Conservation (phyloP, 1,139 yeast genomes). For the Diutina mesorugosa region DNA sequence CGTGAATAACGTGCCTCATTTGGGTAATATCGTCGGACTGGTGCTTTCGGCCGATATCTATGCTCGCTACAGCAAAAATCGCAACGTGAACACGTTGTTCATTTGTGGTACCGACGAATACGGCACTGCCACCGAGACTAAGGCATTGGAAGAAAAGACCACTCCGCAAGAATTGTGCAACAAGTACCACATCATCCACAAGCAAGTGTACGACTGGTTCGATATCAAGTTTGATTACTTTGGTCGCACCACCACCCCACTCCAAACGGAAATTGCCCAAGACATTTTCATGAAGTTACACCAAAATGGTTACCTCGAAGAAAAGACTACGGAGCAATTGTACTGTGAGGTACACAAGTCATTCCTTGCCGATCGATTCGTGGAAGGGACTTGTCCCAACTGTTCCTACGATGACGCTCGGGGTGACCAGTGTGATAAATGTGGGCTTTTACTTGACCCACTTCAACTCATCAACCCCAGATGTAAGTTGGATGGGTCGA, state of each 20-base stretch:
- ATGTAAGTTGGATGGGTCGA: slow-evolving; percentile 79
- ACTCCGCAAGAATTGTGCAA: slow-evolving; percentile 83
- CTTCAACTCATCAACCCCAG: slow-evolving; percentile 89
- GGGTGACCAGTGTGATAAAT: slow-evolving; percentile 98
- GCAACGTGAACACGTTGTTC: slow-evolving; percentile 77
- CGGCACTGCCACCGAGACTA: slow-evolving; percentile 98
- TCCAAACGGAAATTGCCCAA: slow-evolving; percentile 93
- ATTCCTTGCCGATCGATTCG: slow-evolving; percentile 90
- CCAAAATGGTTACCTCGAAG: slow-evolving; percentile 70
- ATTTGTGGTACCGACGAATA: slow-evolving; percentile 98
- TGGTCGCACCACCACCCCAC: slow-evolving; percentile 88
- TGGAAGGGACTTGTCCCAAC: slow-evolving; percentile 95
- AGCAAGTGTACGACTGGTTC: slow-evolving; percentile 92
- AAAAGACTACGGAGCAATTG: slow-evolving; percentile 76
- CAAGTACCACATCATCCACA: slow-evolving; percentile 77
- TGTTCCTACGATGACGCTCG: slow-evolving; percentile 94
- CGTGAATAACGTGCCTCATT: slow-evolving; percentile 95
- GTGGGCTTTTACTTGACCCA: slow-evolving; percentile 84
- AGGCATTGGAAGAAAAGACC: slow-evolving; percentile 87
- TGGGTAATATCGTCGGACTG: slow-evolving; percentile 93
- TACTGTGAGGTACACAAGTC: slow-evolving; percentile 87
- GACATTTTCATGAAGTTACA: slow-evolving; percentile 70
- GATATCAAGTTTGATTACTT: slow-evolving; percentile 88
- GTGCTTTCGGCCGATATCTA: slow-evolving; percentile 91
- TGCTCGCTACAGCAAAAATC: slow-evolving; percentile 78